Evolutionary conservation across 176 grass and related monocot species (phyloP).

Genomic region (Phoenix roebelenii): DNA sequence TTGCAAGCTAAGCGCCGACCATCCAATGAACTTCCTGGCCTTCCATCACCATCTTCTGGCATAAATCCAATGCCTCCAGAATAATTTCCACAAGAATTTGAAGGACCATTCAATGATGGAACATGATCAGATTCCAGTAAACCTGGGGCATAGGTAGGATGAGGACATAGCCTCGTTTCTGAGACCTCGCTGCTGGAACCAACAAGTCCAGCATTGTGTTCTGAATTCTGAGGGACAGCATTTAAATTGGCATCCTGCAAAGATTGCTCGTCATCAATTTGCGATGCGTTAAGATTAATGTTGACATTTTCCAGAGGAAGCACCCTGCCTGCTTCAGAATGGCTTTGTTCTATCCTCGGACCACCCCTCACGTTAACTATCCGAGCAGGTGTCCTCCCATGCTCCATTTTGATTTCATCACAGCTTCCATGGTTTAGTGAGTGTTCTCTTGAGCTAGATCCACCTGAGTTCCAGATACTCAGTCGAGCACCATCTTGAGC

Average conservation of each 20-base stretch:
- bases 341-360: constrained; percentile 43
- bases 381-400: constrained; percentile 8
- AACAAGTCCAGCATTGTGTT: constrained; percentile 21
- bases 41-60: constrained; percentile 37
- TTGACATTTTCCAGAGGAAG: constrained; percentile 37
- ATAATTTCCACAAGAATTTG: constrained; percentile 28
- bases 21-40: constrained; percentile 47
- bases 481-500: constrained; percentile 36
- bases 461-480: constrained; percentile 47
- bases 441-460: constrained; percentile 37
- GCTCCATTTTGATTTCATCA: constrained; percentile 32
- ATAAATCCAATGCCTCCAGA: constrained; percentile 33
- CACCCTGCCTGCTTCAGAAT: constrained; percentile 17
- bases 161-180: constrained; percentile 24
- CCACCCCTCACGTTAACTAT: constrained; percentile 20
- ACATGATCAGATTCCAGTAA: constrained; percentile 29
- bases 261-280: constrained; percentile 11
- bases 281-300: constrained; percentile 27
- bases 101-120: constrained; percentile 28
- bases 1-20: constrained; percentile 54
- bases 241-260: constrained; percentile 35
- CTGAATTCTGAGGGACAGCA: constrained; percentile 15
- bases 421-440: constrained; percentile 28
- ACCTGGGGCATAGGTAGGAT: constrained; percentile 33
- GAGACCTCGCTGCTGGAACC: constrained; percentile 20